Percentiles rank a stretch among this genome's conserved stretches.
phyloP scores from a whole-genome alignment of 352 stramenopile genomes.

The Pythium sukuiense region DNA sequence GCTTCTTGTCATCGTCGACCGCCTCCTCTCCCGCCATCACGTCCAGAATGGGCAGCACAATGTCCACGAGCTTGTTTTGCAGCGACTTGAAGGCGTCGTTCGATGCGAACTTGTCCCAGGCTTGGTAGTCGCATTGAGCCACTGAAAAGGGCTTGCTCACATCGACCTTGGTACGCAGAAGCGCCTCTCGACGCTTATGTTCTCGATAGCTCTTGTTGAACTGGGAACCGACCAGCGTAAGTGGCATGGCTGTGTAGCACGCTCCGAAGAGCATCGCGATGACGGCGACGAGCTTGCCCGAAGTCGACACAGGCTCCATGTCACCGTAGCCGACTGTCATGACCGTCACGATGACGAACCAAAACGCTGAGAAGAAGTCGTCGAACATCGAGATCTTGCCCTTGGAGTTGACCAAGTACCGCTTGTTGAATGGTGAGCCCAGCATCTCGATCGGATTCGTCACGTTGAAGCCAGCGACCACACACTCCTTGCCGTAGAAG shows the following conservation, averaged over 20 bases:
- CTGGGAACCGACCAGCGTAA: constrained; percentile 76
- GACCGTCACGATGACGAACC: constrained; percentile 84
- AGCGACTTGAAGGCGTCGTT: constrained; percentile 54
- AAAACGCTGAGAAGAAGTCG: constrained; percentile 83
- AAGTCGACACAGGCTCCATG: constrained; percentile 67
- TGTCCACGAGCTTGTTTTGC: constrained; percentile 34
- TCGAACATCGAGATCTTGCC: constrained; percentile 70
- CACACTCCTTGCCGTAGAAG: constrained; percentile 68
- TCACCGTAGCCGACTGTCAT: constrained; percentile 75
- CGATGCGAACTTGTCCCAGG: constrained; percentile 52
- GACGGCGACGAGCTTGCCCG: constrained; percentile 69
- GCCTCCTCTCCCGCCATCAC: constrained; percentile 47
- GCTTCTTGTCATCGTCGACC: constrained; percentile 48
- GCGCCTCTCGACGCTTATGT: constrained; percentile 70
- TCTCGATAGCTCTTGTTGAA: constrained; percentile 85
- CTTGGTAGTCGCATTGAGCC: constrained; percentile 35
- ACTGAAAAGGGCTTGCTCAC: constrained; percentile 67
- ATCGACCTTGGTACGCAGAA: constrained; percentile 70
- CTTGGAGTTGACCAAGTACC: constrained; percentile 71
- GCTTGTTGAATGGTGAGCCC: constrained; percentile 57
- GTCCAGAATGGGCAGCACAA: constrained; percentile 47
- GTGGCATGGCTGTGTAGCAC: constrained; percentile 80
- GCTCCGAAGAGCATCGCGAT: constrained; percentile 82
- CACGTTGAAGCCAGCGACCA: constrained; percentile 59
- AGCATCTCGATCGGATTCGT: constrained; percentile 52